These are phyloP conservation scores for Penicillium hesseltinei DNA, from an alignment of 2,329 filamentous ascomycete genomes.

Conservation along the genomic window DNA sequence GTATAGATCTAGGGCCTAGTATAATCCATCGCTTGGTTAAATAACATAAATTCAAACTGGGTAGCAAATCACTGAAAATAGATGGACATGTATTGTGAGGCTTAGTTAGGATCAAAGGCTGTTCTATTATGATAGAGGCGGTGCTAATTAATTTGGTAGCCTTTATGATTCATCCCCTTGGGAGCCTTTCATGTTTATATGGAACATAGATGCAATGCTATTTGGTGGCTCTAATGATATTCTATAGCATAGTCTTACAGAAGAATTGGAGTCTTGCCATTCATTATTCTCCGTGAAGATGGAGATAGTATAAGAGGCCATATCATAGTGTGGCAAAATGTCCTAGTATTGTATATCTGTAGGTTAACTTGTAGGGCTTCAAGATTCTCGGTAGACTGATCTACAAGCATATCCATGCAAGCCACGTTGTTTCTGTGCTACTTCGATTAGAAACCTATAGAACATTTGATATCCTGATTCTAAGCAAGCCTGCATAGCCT, in stretches of 20 bases:
- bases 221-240: too few relatives aligned
- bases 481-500: slow-evolving; percentile 3
- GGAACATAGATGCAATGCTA: not conserved
- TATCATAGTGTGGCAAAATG: not conserved
- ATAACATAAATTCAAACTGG: not conserved
- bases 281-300: not conserved
- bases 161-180: not conserved
- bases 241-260: not conserved
- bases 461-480: not conserved
- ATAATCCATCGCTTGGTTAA: not conserved
- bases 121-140: not conserved
- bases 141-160: not conserved
- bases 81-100: not conserved
- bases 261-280: not conserved
- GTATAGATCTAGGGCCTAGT: not conserved
- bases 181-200: not conserved
- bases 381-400: not conserved
- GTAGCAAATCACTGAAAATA: not conserved
- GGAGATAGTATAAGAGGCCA: too few relatives aligned
- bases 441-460: not conserved
- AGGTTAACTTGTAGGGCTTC: not conserved
- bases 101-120: not conserved
- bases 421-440: not conserved
- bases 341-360: not conserved
- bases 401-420: not conserved